phyloP scores from a whole-genome alignment of 2,329 filamentous ascomycete species.

The Botryotinia convoluta region DNA sequence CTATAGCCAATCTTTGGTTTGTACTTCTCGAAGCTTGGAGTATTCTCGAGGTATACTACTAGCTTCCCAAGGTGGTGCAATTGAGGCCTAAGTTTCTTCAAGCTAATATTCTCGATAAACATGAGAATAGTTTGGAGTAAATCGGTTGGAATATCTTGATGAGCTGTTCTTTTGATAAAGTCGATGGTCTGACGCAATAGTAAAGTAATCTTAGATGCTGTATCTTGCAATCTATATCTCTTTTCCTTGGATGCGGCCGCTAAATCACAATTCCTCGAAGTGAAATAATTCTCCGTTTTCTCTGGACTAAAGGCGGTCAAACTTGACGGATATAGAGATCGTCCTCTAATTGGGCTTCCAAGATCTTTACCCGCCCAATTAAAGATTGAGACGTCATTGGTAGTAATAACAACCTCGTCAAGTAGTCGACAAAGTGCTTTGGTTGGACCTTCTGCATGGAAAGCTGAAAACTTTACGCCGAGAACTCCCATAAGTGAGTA shows the following conservation, averaged over 20 bases:
- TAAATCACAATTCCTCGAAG: constrained; percentile 28
- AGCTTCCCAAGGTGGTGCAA: constrained; percentile 21
- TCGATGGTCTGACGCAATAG: constrained; percentile 34
- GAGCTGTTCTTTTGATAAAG: constrained; percentile 31
- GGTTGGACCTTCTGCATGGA: constrained; percentile 37
- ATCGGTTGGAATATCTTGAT: constrained; percentile 31
- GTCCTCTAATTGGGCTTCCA: constrained; percentile 37
- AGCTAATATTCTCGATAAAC: constrained; percentile 17
- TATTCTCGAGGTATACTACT: constrained; percentile 21
- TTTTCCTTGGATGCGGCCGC: constrained; percentile 30
- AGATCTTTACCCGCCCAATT: constrained; percentile 39
- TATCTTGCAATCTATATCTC: constrained; percentile 33
- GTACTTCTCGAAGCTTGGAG: constrained; percentile 16
- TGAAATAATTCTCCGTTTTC: constrained; percentile 23
- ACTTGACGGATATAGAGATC: constrained; percentile 38
- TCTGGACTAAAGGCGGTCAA: constrained; percentile 33
- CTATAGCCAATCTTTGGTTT: constrained; percentile 5
- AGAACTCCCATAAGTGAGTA: constrained; percentile 40
- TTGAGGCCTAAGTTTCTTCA: constrained; percentile 18
- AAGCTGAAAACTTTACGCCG: constrained; percentile 37
- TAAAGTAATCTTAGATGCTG: constrained; percentile 31
- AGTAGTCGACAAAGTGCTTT: constrained; percentile 38
- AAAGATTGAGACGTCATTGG: constrained; percentile 40
- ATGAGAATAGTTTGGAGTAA: constrained; percentile 34
- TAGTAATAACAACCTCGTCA: constrained; percentile 36